phyloP scores from a whole-genome alignment of 768 basidiomycete species.

The Amanita thiersii region DNA sequence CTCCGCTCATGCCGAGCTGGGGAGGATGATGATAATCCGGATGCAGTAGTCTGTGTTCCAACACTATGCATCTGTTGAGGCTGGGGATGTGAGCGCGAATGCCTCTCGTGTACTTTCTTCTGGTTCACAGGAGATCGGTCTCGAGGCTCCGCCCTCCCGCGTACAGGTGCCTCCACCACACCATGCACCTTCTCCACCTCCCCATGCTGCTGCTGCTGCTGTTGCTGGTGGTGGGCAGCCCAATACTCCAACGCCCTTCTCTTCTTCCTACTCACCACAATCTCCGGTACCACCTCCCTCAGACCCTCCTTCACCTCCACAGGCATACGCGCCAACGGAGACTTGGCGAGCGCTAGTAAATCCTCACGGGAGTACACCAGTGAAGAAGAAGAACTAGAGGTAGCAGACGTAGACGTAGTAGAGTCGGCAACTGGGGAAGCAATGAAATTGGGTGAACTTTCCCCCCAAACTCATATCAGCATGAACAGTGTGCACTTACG shows the following conservation, averaged over 20 bases:
- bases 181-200: too few relatives aligned
- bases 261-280: slow-evolving; percentile 20
- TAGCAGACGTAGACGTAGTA: neutral
- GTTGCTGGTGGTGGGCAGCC: slow-evolving; percentile 8
- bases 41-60: too few relatives aligned
- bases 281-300: slow-evolving; percentile 17
- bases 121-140: too few relatives aligned
- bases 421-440: slow-evolving; percentile 8
- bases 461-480: slow-evolving; percentile 1
- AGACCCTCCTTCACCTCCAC: slow-evolving; percentile 16
- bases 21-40: too few relatives aligned
- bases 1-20: too few relatives aligned
- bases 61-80: too few relatives aligned
- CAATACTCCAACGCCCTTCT: slow-evolving; percentile 20
- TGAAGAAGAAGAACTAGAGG: slow-evolving; percentile 10
- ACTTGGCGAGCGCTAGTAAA: slow-evolving; percentile 19
- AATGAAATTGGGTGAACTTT: neutral
- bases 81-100: too few relatives aligned
- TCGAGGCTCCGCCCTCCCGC: too few relatives aligned
- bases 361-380: slow-evolving; percentile 18
- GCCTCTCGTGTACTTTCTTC: too few relatives aligned
- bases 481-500: slow-evolving; percentile 12
- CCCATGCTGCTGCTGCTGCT: slow-evolving; percentile 9
- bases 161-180: too few relatives aligned
- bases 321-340: slow-evolving; percentile 19